Percentiles rank a stretch among this genome's conserved stretches.
phyloP scores from a whole-genome alignment of 495 filamentous ascomycete genomes.

The Penicillium macrosclerotiorum region DNA sequence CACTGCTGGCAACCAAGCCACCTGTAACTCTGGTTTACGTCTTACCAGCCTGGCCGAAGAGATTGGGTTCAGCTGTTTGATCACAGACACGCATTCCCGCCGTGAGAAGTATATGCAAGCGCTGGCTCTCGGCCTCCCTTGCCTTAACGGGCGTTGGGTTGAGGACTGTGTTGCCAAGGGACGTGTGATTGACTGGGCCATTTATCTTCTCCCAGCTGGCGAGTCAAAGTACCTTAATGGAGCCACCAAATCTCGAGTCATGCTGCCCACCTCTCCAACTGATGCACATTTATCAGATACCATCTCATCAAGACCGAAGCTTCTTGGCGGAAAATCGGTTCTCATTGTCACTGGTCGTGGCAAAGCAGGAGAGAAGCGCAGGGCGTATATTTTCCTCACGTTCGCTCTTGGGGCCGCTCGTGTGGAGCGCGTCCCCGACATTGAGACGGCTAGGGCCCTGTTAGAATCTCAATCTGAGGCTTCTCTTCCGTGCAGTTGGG shows the following conservation, averaged over 20 bases:
- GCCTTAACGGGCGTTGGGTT: constrained; percentile 78
- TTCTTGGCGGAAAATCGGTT: constrained; percentile 66
- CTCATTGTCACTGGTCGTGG: constrained; percentile 72
- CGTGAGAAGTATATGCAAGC: constrained; percentile 94
- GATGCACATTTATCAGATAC: constrained; percentile 56
- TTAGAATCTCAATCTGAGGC: constrained; percentile 45
- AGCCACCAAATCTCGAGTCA: constrained; percentile 69
- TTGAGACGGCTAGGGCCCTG: constrained; percentile 58
- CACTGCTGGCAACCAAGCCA: constrained; percentile 1
- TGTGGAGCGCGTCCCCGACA: constrained; percentile 61
- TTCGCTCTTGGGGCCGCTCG: constrained; percentile 70
- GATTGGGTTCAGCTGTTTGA: constrained; percentile 77
- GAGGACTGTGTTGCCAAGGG: constrained; percentile 62
- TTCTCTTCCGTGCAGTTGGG: constrained; percentile 51
- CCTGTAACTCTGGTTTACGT: constrained; percentile 31
- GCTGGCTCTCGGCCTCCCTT: constrained; percentile 84
- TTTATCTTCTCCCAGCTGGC: constrained; percentile 85
- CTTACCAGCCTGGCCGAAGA: constrained; percentile 49
- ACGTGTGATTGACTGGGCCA: constrained; percentile 66
- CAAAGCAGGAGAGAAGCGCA: constrained; percentile 60
- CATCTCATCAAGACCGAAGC: constrained; percentile 53
- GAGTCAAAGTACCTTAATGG: constrained; percentile 74
- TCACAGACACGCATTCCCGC: constrained; percentile 85
- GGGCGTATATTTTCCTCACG: constrained; percentile 69
- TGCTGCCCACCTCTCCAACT: constrained; percentile 57